These are phyloP conservation scores for Chlamydomonas urium DNA, from an alignment of 139 green algal genomes.

Conservation along the genomic window DNA sequence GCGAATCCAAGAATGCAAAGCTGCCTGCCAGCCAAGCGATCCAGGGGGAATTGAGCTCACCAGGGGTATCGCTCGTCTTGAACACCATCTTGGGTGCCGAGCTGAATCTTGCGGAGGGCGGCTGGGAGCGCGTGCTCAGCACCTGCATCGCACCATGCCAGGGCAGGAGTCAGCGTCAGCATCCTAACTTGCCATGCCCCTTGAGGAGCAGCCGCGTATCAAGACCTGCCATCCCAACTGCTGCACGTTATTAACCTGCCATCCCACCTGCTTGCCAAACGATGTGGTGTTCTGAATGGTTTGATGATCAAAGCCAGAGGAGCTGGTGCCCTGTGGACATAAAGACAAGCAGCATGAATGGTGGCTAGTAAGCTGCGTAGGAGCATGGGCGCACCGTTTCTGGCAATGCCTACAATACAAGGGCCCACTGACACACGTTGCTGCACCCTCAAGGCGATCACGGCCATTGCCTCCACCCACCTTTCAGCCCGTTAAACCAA, in stretches of 20 bases:
- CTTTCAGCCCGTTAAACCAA: no score
- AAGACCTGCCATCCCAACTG: no score
- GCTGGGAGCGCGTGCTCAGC: not conserved
- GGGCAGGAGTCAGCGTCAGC: not conserved
- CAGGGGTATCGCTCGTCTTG: constrained; percentile 20
- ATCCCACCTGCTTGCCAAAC: constrained; percentile 14
- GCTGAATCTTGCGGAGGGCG: constrained; percentile 15
- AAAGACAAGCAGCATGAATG: no score
- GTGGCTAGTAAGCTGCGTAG: no score
- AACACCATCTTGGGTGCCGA: constrained; percentile 13
- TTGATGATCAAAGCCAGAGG: constrained; percentile 7
- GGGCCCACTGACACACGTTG: no score
- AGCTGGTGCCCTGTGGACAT: not conserved
- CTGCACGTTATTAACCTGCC: not conserved
- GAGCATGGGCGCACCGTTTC: no score
- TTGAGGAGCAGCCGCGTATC: not conserved
- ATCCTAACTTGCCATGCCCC: not conserved
- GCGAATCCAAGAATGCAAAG: no score
- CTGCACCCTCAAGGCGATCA: no score
- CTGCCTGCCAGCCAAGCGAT: no score
- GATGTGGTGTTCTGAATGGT: not conserved
- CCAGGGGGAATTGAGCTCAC: not conserved
- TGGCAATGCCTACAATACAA: no score
- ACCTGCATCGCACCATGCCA: not conserved
- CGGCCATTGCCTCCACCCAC: no score